These are phyloP conservation scores for Trichoderma lentiforme DNA, from an alignment of 2,329 filamentous ascomycete species.

Conservation along the genomic window DNA sequence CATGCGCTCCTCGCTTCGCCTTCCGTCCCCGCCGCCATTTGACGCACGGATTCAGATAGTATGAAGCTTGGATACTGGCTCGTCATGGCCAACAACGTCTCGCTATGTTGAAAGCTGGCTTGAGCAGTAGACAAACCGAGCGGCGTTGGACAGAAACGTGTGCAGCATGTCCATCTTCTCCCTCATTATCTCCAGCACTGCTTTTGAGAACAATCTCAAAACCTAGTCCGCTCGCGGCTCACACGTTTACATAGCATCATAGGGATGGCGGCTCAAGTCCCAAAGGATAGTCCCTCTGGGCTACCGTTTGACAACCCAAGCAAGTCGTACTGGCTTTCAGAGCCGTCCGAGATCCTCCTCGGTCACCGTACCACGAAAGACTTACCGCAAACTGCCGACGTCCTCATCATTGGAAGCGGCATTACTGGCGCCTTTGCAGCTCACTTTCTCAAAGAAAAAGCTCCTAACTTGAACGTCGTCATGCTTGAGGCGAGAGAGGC, in stretches of 20 bases:
- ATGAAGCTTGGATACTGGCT: neutral
- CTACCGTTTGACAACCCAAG: neutral
- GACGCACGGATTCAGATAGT: neutral
- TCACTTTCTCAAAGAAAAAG: neutral
- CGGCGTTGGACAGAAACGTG: neutral
- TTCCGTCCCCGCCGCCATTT: neutral
- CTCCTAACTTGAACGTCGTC: neutral
- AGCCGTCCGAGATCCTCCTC: neutral
- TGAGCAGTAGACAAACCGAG: neutral
- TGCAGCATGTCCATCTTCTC: neutral
- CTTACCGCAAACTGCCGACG: neutral
- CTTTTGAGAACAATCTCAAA: neutral
- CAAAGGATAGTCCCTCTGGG: neutral
- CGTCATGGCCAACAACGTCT: neutral
- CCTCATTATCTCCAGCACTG: neutral
- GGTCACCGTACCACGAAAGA: neutral
- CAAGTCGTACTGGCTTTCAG: neutral
- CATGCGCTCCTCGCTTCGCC: too few relatives aligned
- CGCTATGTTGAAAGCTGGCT: neutral
- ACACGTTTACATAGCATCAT: neutral
- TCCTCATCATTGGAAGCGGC: neutral
- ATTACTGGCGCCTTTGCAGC: neutral
- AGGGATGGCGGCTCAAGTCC: neutral
- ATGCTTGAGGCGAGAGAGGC: neutral
- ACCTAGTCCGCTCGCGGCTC: rapidly evolving